Evolutionary conservation across 2,329 filamentous ascomycete genomes (phyloP), one percentile per base, ranked within the genome.

Genomic region (Fusarium nelsonii): DNA sequence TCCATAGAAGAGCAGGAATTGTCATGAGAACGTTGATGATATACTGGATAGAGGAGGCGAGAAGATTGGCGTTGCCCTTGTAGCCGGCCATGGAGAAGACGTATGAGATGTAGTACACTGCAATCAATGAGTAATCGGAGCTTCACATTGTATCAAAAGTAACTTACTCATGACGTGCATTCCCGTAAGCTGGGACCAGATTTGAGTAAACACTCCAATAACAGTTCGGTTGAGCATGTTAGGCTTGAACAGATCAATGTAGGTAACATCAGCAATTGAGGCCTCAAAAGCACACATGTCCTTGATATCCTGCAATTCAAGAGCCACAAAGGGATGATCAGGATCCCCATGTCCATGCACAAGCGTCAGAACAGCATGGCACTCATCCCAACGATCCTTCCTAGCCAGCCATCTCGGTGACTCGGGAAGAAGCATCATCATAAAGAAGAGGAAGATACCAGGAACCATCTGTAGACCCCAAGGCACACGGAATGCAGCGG

Each of bases 1-100:
- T 86, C 81, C 83, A 94, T 58, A 94, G 79, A 26, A 95, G 84
- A 2, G 92, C 92, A 0, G 91, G 91, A 4, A 94, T 77, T 0
- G 92, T 95, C 89, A 93, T 92, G 53, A 90, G 63, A 2, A 95
- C 92, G 77, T 94, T 94, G 82, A 95, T 92, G 72, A 94, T 84
- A 66, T 88, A 88, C 70, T 86, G 83, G 18, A 88, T 85, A 6
- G 83, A 85, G 0, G 85, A 86, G 2, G 85, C 85, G 46, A 87
- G 80, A 11, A 88, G 77, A 37, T 84, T 85, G 64, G 84, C 78
- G 58, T 87, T 85, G 11, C 79, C 78, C 14, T 50, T 60, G 55
- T 81, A 81, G 0, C 79, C 79, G 0, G 79, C 79, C 79, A 81
- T 81, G 26, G 73, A 73, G 58, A 81, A 81, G 8, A 81, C 76